phyloP scores from a whole-genome alignment of 768 basidiomycete species.

The Suillus plorans region DNA sequence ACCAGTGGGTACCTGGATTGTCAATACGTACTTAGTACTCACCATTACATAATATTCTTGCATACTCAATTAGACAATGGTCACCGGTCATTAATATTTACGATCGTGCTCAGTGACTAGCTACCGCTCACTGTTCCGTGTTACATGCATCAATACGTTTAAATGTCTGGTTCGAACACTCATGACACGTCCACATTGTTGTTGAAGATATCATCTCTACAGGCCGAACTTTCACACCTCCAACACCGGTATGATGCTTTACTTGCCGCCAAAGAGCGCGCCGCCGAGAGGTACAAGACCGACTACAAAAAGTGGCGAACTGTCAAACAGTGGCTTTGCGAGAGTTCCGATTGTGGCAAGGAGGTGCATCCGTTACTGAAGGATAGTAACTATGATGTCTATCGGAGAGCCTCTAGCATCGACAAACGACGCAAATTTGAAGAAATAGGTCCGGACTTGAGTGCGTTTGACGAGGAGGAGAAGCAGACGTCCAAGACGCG shows the following conservation, averaged over 20 bases:
- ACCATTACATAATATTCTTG: too few relatives aligned
- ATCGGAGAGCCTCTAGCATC: constrained; percentile 20
- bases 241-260: constrained; percentile 47
- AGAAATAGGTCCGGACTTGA: constrained; percentile 16
- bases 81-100: too few relatives aligned
- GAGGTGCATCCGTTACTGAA: constrained; percentile 28
- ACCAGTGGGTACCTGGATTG: too few relatives aligned
- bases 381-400: constrained; percentile 28
- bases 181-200: not conserved
- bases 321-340: constrained; percentile 44
- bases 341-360: constrained; percentile 31
- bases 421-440: constrained; percentile 30
- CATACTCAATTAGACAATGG: too few relatives aligned
- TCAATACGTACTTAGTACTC: too few relatives aligned
- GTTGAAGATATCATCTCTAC: constrained; percentile 16
- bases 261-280: constrained; percentile 41
- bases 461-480: constrained; percentile 8
- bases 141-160: too few relatives aligned
- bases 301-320: constrained; percentile 56
- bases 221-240: constrained; percentile 36
- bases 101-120: too few relatives aligned
- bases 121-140: too few relatives aligned
- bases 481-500: not conserved
- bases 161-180: not conserved
- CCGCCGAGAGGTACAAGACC: constrained; percentile 44